Percentiles rank a stretch among this genome's conserved stretches.
Evolutionary conservation across 1,139 yeast genomes (phyloP).

Genomic region (Hansenula anomala): DNA sequence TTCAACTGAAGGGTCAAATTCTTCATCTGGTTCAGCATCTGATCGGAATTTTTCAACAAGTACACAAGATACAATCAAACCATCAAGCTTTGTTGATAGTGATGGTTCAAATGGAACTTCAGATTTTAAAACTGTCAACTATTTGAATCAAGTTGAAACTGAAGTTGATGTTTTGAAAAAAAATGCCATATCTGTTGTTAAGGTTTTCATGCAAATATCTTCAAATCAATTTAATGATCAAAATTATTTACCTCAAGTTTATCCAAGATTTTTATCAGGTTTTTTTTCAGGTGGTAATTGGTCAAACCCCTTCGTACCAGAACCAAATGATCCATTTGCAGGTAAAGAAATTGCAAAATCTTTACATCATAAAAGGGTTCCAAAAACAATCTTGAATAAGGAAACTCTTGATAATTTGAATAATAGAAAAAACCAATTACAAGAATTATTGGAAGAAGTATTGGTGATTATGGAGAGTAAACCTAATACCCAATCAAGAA

Average conservation of each 20-base stretch:
- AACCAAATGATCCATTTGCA: slow-evolving; percentile 25
- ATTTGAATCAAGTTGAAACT: slow-evolving; percentile 15
- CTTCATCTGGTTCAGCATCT: background rate
- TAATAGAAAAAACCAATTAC: slow-evolving; percentile 34
- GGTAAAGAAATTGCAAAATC: slow-evolving; percentile 20
- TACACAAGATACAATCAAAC: slow-evolving; percentile 23
- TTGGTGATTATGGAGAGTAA: slow-evolving; percentile 30
- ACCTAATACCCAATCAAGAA: slow-evolving; percentile 38
- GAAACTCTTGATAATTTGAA: slow-evolving; percentile 39
- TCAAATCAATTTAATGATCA: slow-evolving; percentile 21
- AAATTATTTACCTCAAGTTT: slow-evolving; percentile 51
- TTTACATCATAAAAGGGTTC: slow-evolving; percentile 20
- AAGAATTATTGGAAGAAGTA: slow-evolving; percentile 35
- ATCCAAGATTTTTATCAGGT: slow-evolving; percentile 61
- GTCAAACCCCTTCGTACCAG: slow-evolving; percentile 59
- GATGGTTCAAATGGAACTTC: too few relatives aligned
- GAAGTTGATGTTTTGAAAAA: slow-evolving; percentile 18
- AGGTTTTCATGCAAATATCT: slow-evolving; percentile 21
- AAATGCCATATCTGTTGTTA: slow-evolving; percentile 16
- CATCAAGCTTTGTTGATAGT: background rate
- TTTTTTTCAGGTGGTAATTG: slow-evolving; percentile 73
- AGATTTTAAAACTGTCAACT: slow-evolving; percentile 4
- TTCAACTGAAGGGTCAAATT: slow-evolving; percentile 8
- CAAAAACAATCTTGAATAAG: slow-evolving; percentile 46
- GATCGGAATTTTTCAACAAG: slow-evolving; percentile 22